These are phyloP conservation scores for Phytopythium helicoides DNA, from an alignment of 352 stramenopile species.

Conservation along the genomic window DNA sequence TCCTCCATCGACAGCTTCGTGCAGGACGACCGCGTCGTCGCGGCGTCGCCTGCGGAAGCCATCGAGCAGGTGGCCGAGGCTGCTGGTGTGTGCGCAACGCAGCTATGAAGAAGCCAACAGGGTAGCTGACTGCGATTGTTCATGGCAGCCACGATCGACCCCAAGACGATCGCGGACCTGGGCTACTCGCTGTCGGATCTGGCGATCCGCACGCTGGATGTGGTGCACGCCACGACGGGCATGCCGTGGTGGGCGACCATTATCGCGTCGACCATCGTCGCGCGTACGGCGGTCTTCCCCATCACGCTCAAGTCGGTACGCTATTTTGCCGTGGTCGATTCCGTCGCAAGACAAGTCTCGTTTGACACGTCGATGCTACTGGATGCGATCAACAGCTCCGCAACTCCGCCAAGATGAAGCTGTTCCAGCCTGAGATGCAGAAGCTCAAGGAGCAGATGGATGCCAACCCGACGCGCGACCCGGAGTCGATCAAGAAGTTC, in stretches of 20 bases:
- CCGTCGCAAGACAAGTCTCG: no score
- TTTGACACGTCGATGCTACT: no score
- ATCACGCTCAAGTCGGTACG: conserved; percentile 78
- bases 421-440: conserved; percentile 81
- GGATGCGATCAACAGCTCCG: conserved; percentile 53
- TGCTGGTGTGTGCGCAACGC: conserved; percentile 18
- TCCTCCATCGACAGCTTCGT: conserved; percentile 19
- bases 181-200: conserved; percentile 72
- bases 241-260: conserved; percentile 89
- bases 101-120: neutral
- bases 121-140: conserved; percentile 3
- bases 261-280: conserved; percentile 72
- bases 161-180: conserved; percentile 53
- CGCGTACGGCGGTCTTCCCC: conserved; percentile 71
- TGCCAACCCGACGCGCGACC: conserved; percentile 33
- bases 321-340: no score
- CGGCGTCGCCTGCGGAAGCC: conserved; percentile 39
- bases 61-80: conserved; percentile 45
- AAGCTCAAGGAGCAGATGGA: conserved; percentile 77
- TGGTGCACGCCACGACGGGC: conserved; percentile 76
- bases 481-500: conserved; percentile 56
- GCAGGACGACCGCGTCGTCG: conserved; percentile 44
- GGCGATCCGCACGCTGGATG: conserved; percentile 68
- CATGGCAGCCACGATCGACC: conserved; percentile 41
- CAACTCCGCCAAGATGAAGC: conserved; percentile 85